Evolutionary conservation across 345 rosid genomes (phyloP).

Genomic region (Acer negundo): DNA sequence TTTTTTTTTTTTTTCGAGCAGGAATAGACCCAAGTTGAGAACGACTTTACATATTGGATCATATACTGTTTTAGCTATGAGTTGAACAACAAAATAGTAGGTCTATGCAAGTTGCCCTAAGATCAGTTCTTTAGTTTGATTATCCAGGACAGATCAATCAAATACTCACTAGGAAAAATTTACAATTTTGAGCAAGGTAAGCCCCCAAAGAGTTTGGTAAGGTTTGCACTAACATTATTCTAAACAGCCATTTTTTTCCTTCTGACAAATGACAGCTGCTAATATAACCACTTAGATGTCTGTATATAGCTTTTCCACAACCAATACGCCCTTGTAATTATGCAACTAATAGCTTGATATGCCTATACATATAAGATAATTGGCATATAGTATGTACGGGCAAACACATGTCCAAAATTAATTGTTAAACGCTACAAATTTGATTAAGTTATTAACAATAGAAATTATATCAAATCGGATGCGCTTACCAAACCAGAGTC

Average conservation of each 20-base stretch:
- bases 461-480: neutral
- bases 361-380: neutral
- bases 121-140: neutral
- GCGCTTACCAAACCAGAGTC: slow-evolving; percentile 59
- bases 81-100: neutral
- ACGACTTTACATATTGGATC: neutral
- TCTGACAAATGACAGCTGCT: neutral
- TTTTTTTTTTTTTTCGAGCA: too few relatives aligned
- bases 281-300: slow-evolving; percentile 2
- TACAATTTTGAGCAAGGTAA: neutral
- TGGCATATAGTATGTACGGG: too few relatives aligned
- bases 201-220: neutral
- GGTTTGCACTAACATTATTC: too few relatives aligned
- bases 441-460: neutral
- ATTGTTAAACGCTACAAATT: neutral
- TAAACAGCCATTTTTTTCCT: neutral
- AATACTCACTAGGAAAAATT: neutral
- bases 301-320: neutral
- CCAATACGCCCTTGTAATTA: neutral
- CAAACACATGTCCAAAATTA: neutral
- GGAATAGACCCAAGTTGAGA: neutral
- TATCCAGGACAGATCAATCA: too few relatives aligned
- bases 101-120: neutral
- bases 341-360: neutral
- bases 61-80: neutral